A percentile compares a stretch with the other conserved stretches of the same genome.
These are phyloP conservation scores for Rhodocollybia butyracea DNA, from an alignment of 768 basidiomycete species.

Conservation along the genomic window DNA sequence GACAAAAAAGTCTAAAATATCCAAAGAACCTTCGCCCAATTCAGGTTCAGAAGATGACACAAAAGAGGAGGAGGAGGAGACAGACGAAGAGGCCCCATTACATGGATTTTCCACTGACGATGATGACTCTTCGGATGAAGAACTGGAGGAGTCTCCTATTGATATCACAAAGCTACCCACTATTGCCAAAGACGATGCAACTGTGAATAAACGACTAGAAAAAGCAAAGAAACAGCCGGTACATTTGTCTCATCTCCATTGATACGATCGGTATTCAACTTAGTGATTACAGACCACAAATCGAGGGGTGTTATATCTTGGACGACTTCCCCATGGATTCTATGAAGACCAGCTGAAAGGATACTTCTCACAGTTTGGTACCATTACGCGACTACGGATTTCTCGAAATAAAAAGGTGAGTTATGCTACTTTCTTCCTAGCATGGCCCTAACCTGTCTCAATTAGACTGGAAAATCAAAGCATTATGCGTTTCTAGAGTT, in stretches of 20 bases:
- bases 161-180: constrained; percentile 79
- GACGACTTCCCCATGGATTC: constrained; percentile 94
- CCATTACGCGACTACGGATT: constrained; percentile 80
- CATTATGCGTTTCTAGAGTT: constrained; percentile 98
- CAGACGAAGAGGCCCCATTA: constrained; percentile 30
- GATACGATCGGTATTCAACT: constrained; percentile 5
- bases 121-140: constrained; percentile 78
- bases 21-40: neutral
- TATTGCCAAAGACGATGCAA: constrained; percentile 82
- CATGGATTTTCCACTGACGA: constrained; percentile 76
- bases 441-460: neutral
- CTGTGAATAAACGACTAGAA: constrained; percentile 63
- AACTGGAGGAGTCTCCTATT: constrained; percentile 51
- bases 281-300: constrained; percentile 42
- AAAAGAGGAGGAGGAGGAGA: constrained; percentile 9
- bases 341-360: constrained; percentile 91
- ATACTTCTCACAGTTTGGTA: constrained; percentile 95
- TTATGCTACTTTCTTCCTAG: neutral
- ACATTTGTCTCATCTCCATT: constrained; percentile 21
- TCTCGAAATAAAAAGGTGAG: constrained; percentile 90
- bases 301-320: constrained; percentile 83
- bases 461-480: constrained; percentile 90
- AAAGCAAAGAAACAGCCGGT: constrained; percentile 68
- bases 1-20: constrained; percentile 5
- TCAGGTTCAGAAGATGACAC: constrained; percentile 1